phyloP scores from a whole-genome alignment of 805 yeast genomes.

The Zygosaccharomyces pseudorouxii region DNA sequence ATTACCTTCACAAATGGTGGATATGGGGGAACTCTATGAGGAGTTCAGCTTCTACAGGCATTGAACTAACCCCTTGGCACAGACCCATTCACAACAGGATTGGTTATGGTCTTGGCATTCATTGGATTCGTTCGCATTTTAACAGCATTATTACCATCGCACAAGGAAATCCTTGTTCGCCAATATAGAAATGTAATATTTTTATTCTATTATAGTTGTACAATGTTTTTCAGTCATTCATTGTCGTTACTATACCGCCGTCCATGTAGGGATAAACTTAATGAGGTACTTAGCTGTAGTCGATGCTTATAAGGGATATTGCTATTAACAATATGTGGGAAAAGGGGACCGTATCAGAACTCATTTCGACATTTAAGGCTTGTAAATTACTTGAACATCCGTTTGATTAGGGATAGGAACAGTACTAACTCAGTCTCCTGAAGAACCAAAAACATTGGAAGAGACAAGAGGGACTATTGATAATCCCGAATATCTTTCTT shows the following conservation, averaged over 20 bases:
- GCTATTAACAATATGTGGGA: too few relatives aligned
- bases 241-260: not conserved
- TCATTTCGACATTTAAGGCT: too few relatives aligned
- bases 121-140: not conserved
- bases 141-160: not conserved
- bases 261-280: not conserved
- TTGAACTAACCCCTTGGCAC: slow-evolving; percentile 2
- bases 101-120: not conserved
- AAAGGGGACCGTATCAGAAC: too few relatives aligned
- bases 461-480: not conserved
- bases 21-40: slow-evolving; percentile 19
- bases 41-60: slow-evolving; percentile 25
- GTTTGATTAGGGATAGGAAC: too few relatives aligned
- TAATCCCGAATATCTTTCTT: not conserved
- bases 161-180: not conserved
- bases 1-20: slow-evolving; percentile 17
- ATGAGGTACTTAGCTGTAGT: not conserved
- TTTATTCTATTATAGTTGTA: not conserved
- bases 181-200: not conserved
- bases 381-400: too few relatives aligned
- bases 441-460: too few relatives aligned
- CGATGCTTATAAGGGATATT: too few relatives aligned
- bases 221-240: not conserved
- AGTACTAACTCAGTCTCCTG: too few relatives aligned
- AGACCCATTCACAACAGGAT: not conserved